Evolutionary conservation across 2,329 filamentous ascomycete genomes (phyloP), one percentile per base, ranked within the genome.

Genomic region (Exserohilum turcica): DNA sequence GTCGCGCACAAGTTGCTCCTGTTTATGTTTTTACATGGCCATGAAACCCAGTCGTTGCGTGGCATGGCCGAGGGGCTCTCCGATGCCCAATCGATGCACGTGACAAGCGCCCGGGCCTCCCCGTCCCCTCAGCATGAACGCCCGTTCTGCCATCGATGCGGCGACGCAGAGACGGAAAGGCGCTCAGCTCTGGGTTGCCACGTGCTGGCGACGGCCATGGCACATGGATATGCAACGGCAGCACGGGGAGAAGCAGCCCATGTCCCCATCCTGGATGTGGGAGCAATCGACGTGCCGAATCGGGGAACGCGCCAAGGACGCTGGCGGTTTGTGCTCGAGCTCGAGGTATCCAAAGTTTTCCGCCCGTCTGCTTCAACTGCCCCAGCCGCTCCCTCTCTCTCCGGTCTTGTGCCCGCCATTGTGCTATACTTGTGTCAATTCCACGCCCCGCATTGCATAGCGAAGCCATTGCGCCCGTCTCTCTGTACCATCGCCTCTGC

Each of bases 391-490:
- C 29, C 48, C 32, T 48, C 43, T 15, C 43, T 15, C 29, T 32
- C 29, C 31, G 12, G 48, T 56, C 57, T 7, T 21, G 19, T 27
- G n/a, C 44, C 48, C 35, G 56, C 59, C 47, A 56, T 60, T 71
- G 68, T 68, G 68, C 53, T 48, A 67, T 67, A 73, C 43, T 49
- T 53, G 35, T 65, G 53, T 55, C 56, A 15, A 3, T 44, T 50
- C 54, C 52, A 52, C 54, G 61, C 61, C 56, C 57, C 65, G 63
- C 57, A 56, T 64, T 66, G 65, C 61, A 67, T 60, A 65, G 60
- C 68, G 58, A 51, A 59, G 56, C 52, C 63, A 60, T 63, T 50
- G 43, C 79, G 77, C 57, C 59, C 55, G 46, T 15, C 33, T 15
- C 6, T n/a, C 13, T 35, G 48, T 55, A 31, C 56, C 52, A 35